Evolutionary conservation across 179 eudicot species (phyloP), one percentile per base, ranked within the genome.

Genomic region (Gypsophila paniculata): DNA sequence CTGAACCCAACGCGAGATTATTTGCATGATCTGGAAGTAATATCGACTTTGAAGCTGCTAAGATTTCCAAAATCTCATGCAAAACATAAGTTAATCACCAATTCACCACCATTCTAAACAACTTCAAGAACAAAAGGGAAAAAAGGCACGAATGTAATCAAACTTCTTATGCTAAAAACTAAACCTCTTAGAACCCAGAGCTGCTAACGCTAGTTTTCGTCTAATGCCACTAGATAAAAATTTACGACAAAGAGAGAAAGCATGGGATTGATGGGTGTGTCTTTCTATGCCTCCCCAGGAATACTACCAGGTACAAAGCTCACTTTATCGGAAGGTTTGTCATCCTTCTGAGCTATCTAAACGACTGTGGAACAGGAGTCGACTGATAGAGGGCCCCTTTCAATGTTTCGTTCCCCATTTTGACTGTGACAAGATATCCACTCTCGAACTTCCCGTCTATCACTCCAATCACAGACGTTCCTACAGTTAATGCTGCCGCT

Each of bases 381-480:
- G 86, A 48, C 70, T 81, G 90, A 82, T 94, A 94, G 22, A 94
- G 87, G 32, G 92, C 91, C 9, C 99, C 99, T 78, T 87, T 88
- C 44, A 92, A 84, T 62, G 82, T 86, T 77, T 88, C 86, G 54
- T 84, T 74, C 52, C 97, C 99, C 32, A 90, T 78, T 70, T 76
- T 86, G 72, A 94, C 97, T 13, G 97, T 92, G 48, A 90, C 84
- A 26, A 94, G 91, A 80, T 94, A 94, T 18, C 99, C 99, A 53
- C 89, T 85, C n/a, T 94, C 99, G 44, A 94, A 91, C 75, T 94
- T 90, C 19, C 96, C 99, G 57, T 94, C 99, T 23, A 94, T 92
- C 59, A 94, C 90, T 10, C 99, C 99, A 5, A 72, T 75, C 34
- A 63, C 26, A 65, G 69, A 70, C 34, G 53, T 38, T 26, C 83